Conservation (phyloP, 2,329 filamentous ascomycete species). For the Hypoxylon sp. region DNA sequence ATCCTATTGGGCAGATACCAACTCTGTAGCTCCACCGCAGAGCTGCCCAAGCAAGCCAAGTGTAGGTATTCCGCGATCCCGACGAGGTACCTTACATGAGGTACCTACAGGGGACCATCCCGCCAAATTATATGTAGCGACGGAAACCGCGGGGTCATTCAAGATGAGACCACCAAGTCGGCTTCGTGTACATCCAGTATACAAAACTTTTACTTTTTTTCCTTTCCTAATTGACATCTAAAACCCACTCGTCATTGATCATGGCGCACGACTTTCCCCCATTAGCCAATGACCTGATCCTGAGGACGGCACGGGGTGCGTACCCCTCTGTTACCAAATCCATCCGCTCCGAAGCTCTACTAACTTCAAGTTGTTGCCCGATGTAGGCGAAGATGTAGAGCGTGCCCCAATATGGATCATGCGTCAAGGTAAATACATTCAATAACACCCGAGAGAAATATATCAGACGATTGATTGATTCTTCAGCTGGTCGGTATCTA, state of each 20-base stretch:
- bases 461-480: slow-evolving; percentile 21
- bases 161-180: neutral
- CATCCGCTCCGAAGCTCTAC: slow-evolving; percentile 37
- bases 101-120: slow-evolving; percentile 43
- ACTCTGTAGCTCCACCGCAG: neutral
- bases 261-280: slow-evolving; percentile 84
- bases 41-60: neutral
- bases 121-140: slow-evolving; percentile 27
- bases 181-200: neutral
- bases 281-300: slow-evolving; percentile 91
- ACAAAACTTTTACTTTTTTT: neutral
- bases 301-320: slow-evolving; percentile 90
- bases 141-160: slow-evolving; percentile 36
- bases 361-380: slow-evolving; percentile 41
- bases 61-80: slow-evolving; percentile 11
- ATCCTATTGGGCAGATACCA: slow-evolving; percentile 22
- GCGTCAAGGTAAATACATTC: slow-evolving; percentile 82
- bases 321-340: slow-evolving; percentile 32
- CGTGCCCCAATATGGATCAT: slow-evolving; percentile 98
- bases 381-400: slow-evolving; percentile 86
- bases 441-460: neutral
- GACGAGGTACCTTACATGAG: slow-evolving; percentile 17
- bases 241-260: slow-evolving; percentile 48
- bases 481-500: slow-evolving; percentile 90
- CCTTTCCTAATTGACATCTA: neutral